These are phyloP conservation scores for Litchi chinensis DNA, from an alignment of 345 rosid genomes.

Conservation along the genomic window DNA sequence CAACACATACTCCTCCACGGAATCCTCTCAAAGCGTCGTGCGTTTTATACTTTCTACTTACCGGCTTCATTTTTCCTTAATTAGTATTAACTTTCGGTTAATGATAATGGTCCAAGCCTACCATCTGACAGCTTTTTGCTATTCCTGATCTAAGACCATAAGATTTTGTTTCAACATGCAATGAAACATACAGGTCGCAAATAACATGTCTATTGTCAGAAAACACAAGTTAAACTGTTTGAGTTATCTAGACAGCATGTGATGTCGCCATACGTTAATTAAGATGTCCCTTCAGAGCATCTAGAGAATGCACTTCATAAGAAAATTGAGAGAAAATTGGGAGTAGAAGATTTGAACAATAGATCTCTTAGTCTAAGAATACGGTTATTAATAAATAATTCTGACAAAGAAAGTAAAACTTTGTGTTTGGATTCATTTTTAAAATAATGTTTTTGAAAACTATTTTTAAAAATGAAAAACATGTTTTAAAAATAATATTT, in stretches of 20 bases:
- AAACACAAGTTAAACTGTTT: neutral
- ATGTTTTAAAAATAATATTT: too few relatives aligned
- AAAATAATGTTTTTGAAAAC: too few relatives aligned
- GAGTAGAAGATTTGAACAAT: too few relatives aligned
- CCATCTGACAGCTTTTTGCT: neutral
- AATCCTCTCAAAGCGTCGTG: neutral
- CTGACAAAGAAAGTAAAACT: too few relatives aligned
- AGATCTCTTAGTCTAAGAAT: too few relatives aligned
- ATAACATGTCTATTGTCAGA: neutral
- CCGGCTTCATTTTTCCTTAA: neutral
- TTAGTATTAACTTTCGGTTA: neutral
- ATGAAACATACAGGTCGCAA: neutral
- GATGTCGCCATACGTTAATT: too few relatives aligned
- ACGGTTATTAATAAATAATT: too few relatives aligned
- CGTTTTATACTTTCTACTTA: neutral
- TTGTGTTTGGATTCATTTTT: too few relatives aligned
- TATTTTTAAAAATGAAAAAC: too few relatives aligned
- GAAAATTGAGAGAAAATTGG: too few relatives aligned
- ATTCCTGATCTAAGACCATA: neutral
- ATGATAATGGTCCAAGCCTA: neutral
- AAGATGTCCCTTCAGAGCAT: too few relatives aligned
- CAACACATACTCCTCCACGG: neutral
- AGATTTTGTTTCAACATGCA: neutral
- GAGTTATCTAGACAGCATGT: neutral
- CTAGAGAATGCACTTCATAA: too few relatives aligned